Evolutionary conservation across 148 eudicot species (phyloP), one percentile per base, ranked within the genome.

Genomic region (Spergularia marina): DNA sequence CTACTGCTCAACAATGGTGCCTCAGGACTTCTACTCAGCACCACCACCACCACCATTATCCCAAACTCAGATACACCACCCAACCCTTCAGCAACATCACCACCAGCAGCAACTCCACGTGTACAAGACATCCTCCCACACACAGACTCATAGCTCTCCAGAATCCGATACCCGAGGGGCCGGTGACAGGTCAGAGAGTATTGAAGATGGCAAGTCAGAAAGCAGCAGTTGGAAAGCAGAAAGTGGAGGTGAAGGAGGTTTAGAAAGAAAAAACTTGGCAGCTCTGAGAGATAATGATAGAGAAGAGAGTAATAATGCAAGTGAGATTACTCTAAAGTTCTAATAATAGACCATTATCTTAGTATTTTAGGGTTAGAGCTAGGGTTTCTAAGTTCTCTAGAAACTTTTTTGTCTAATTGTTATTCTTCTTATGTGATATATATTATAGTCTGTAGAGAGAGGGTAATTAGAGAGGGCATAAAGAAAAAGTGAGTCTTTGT

Each of bases 121-220:
- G 64, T 88, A 83, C 82, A 85, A 86, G 77, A 82, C 91, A n/a
- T 71, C 88, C 14, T 78, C 84, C 17, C 90, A 82, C 72, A 74
- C 86, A 59, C 83, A 78, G 16, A 65, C 80, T 49, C 89, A 87
- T 15, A 84, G 82, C 83, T 90, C 89, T 4, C 94, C 85, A 21
- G 91, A 88, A 13, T 86, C 90, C 6, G 89, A 89, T 51, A 80
- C 82, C n/a, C 74, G 84, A 41, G 87, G 85, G n/a, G 80, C 75
- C 10, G 90, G 87, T 3, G 88, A 87, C 73, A 85, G 85, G 73
- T 92, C 98, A 0, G 97, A 86, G 80, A 95, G 97, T 74, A 86
- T 88, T 0, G 99, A 90, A 64, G 92, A 88, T 12, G 92, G 91
- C 18, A 95, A 95, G 85, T 91, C 97, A 0, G 98, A 89, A 71